Percentiles rank a stretch among this genome's conserved stretches.
phyloP scores from a whole-genome alignment of 371 early-diverging fungal species.

The Saksenaea vasiformis region DNA sequence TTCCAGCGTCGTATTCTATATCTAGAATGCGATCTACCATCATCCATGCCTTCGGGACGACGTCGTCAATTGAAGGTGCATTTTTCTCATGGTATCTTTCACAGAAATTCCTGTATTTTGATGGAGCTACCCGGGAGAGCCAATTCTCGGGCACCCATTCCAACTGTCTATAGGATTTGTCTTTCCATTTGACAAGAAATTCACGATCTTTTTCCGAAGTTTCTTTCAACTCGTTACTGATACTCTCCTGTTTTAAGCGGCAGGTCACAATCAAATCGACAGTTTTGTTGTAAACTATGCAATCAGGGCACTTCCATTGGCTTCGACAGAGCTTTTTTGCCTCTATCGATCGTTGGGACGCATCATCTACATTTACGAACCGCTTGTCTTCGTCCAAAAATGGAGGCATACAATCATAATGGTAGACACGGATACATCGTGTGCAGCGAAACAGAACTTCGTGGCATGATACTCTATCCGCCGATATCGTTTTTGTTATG shows the following conservation, averaged over 20 bases:
- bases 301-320: conserved; percentile 44
- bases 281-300: conserved; percentile 20
- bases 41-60: conserved; percentile 37
- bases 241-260: background rate
- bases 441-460: conserved; percentile 38
- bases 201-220: conserved; percentile 6
- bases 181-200: conserved; percentile 58
- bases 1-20: conserved; percentile 38
- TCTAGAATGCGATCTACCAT: conserved; percentile 51
- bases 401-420: conserved; percentile 31
- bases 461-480: background rate
- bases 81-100: conserved; percentile 18
- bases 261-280: conserved; percentile 13
- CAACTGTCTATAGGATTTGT: conserved; percentile 52
- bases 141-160: conserved; percentile 61
- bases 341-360: conserved; percentile 14
- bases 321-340: conserved; percentile 18
- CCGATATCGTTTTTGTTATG: background rate
- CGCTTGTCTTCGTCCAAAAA: conserved; percentile 10
- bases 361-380: background rate
- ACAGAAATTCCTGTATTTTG: conserved; percentile 26
- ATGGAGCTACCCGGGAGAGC: conserved; percentile 27
- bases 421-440: conserved; percentile 40
- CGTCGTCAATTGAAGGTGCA: conserved; percentile 20
- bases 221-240: background rate